A percentile compares a stretch with the other conserved stretches of the same genome.
These are phyloP conservation scores for Betula pendula DNA, from an alignment of 306 rosid genomes.

Conservation along the genomic window DNA sequence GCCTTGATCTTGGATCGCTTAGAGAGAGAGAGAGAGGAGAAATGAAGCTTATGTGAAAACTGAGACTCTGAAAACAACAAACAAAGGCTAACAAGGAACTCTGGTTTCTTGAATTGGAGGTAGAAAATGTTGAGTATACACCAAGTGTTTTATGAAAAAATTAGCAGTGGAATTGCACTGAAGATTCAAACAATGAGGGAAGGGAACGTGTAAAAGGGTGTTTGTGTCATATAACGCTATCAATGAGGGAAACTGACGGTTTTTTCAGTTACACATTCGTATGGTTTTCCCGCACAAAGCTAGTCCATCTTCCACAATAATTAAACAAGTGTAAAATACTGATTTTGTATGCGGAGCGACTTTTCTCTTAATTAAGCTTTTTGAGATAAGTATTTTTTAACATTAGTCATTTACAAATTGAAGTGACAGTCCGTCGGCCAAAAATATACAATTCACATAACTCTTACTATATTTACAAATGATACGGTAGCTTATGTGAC, in stretches of 20 bases:
- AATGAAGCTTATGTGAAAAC: background rate
- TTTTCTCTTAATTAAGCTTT: too few species aligned
- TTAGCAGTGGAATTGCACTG: too few species aligned
- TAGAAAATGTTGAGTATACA: slow-evolving; percentile 2
- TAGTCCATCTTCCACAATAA: too few species aligned
- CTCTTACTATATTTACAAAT: too few species aligned
- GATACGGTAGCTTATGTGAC: too few species aligned
- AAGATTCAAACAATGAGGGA: background rate
- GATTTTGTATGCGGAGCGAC: too few species aligned
- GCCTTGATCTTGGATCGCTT: too few species aligned
- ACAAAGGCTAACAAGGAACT: background rate
- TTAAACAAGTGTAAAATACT: too few species aligned
- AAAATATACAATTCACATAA: too few species aligned
- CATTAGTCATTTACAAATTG: too few species aligned
- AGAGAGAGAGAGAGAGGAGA: background rate
- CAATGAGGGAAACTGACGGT: background rate
- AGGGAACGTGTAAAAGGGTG: background rate
- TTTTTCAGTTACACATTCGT: background rate
- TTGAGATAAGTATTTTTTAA: too few species aligned
- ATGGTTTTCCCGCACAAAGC: slow-evolving; percentile 29
- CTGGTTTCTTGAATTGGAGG: background rate
- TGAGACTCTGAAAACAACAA: background rate
- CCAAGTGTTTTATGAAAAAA: background rate
- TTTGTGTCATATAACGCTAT: background rate
- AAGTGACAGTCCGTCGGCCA: too few species aligned